Conservation (phyloP, 192 early-diverging fungal species). For the Podila minutissima region DNA sequence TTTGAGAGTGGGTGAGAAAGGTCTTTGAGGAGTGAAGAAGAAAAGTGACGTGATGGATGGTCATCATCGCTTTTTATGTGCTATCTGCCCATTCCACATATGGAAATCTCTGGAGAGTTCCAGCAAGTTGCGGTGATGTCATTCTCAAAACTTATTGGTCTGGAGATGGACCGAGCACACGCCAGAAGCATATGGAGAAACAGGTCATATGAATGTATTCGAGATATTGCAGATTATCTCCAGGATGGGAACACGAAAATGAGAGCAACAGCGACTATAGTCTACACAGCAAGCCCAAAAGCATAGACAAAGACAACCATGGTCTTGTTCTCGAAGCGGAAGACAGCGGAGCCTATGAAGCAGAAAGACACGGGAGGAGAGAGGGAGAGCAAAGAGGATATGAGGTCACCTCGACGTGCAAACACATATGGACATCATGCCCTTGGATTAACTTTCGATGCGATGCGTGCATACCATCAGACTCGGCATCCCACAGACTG, state of each 20-base stretch:
- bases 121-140: too few species aligned
- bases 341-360: conserved; percentile 30
- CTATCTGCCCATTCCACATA: too few species aligned
- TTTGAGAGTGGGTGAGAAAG: too few species aligned
- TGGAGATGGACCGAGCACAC: too few species aligned
- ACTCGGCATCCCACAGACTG: conserved; percentile 46
- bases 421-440: background rate
- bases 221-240: too few species aligned
- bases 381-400: background rate
- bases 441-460: background rate
- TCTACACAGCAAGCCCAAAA: conserved; percentile 22
- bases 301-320: conserved; percentile 36
- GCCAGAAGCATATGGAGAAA: too few species aligned
- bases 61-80: too few species aligned
- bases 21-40: too few species aligned
- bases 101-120: too few species aligned
- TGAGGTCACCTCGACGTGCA: background rate
- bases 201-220: too few species aligned
- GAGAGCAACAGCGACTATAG: background rate
- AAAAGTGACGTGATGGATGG: too few species aligned
- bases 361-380: conserved; percentile 1
- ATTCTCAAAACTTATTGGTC: too few species aligned
- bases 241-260: background rate
- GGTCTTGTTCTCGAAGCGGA: conserved; percentile 39
- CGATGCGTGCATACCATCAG: conserved; percentile 16